Conservation (phyloP, 176 grass and related monocot genomes). For the Avena atlantica region DNA sequence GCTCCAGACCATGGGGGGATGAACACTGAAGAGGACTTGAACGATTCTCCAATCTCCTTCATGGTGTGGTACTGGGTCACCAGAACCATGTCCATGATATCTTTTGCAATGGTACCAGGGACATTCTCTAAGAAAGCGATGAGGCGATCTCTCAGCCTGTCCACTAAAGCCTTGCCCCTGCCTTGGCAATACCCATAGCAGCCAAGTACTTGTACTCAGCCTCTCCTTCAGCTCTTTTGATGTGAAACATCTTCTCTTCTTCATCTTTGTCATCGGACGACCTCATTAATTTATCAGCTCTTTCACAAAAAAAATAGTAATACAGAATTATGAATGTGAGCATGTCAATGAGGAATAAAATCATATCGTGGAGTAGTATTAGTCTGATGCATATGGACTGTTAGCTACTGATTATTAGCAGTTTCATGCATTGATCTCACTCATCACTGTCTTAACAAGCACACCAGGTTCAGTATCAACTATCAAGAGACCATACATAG, state of each 20-base stretch:
- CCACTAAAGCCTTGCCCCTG: conserved; percentile 53
- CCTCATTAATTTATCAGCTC: conserved; percentile 61
- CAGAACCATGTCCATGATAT: conserved; percentile 57
- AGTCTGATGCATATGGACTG: too few species aligned
- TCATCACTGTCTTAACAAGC: conserved; percentile 62
- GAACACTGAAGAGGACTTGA: conserved; percentile 55
- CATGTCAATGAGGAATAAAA: neutral
- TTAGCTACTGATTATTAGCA: neutral
- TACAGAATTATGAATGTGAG: neutral
- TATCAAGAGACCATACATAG: conserved; percentile 50
- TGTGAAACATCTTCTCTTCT: conserved; percentile 59
- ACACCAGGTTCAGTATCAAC: conserved; percentile 62
- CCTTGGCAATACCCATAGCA: conserved; percentile 58
- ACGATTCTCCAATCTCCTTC: conserved; percentile 55
- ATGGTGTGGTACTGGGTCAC: conserved; percentile 61
- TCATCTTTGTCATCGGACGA: conserved; percentile 53
- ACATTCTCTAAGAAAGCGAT: neutral
- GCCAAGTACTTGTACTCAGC: conserved; percentile 45
- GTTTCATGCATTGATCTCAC: conserved; percentile 62
- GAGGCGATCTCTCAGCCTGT: conserved; percentile 50
- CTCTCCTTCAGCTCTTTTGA: conserved; percentile 45
- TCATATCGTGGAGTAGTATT: neutral
- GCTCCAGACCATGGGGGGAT: conserved; percentile 55
- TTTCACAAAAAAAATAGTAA: neutral
- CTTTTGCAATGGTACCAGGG: conserved; percentile 24